These are phyloP conservation scores for Colletotrichum sp. DNA, from an alignment of 2,329 filamentous ascomycete genomes.

Conservation along the genomic window DNA sequence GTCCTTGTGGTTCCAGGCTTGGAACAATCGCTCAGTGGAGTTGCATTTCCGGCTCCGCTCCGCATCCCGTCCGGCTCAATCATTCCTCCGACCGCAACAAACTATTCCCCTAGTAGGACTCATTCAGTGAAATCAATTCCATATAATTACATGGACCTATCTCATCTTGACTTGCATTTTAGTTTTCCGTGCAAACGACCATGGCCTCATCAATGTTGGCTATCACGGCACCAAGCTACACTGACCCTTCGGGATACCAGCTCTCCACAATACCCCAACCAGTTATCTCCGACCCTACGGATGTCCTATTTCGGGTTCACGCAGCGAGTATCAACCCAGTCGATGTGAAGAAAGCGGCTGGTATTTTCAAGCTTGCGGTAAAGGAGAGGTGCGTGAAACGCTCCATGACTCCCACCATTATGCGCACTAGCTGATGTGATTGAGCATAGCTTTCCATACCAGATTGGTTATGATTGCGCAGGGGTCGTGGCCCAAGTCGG, in stretches of 20 bases:
- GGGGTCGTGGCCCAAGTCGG: background rate
- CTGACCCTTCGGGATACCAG: background rate
- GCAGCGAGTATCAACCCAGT: background rate
- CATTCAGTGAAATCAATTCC: fast-evolving
- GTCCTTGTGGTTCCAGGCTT: background rate
- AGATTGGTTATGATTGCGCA: background rate
- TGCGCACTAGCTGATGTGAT: background rate
- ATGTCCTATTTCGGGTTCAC: background rate
- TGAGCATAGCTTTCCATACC: background rate
- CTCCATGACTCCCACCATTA: background rate
- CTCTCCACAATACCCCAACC: background rate
- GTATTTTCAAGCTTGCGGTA: background rate
- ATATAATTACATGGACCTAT: background rate
- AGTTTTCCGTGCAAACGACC: background rate
- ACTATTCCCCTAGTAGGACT: background rate
- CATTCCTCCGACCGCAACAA: background rate
- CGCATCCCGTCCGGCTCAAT: background rate
- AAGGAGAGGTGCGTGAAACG: background rate
- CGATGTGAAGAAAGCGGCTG: background rate
- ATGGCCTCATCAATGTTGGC: background rate
- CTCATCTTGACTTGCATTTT: fast-evolving
- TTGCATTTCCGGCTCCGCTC: background rate
- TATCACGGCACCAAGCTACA: background rate
- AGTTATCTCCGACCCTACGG: background rate
- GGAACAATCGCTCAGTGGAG: background rate